Percentiles rank a stretch among this genome's conserved stretches.
These are phyloP conservation scores for Syzygium grande DNA, from an alignment of 345 rosid genomes.

Conservation along the genomic window DNA sequence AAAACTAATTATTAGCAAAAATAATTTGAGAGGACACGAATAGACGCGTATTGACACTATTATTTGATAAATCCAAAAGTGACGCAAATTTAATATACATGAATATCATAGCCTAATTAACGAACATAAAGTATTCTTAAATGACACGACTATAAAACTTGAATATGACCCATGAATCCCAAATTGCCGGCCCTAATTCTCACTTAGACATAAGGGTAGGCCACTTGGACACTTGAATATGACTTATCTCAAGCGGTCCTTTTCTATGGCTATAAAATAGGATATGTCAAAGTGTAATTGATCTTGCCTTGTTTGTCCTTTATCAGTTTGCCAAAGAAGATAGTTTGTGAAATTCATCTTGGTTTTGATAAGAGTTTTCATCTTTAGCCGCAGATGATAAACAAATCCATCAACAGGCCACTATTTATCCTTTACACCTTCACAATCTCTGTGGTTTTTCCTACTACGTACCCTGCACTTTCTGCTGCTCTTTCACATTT, in stretches of 20 bases:
- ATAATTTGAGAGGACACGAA: no score
- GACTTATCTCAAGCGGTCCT: neutral
- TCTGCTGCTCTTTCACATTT: no score
- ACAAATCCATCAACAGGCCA: neutral
- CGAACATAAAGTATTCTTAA: no score
- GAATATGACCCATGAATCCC: no score
- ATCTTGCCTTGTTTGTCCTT: neutral
- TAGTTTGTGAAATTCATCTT: neutral
- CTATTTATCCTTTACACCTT: neutral
- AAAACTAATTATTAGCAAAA: no score
- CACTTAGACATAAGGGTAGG: neutral
- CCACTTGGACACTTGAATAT: neutral
- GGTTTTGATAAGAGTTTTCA: neutral
- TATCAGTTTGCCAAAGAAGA: neutral
- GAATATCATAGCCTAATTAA: no score
- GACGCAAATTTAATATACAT: no score
- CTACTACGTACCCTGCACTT: neutral
- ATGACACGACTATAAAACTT: no score
- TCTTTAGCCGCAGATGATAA: neutral
- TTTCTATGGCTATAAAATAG: neutral
- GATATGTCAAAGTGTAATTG: neutral
- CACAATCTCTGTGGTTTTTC: neutral
- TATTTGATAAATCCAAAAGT: no score
- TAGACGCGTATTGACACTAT: no score
- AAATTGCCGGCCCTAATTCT: no score